Evolutionary conservation across 352 stramenopile genomes (phyloP).

Genomic region (Phytophthora pinifolia): DNA sequence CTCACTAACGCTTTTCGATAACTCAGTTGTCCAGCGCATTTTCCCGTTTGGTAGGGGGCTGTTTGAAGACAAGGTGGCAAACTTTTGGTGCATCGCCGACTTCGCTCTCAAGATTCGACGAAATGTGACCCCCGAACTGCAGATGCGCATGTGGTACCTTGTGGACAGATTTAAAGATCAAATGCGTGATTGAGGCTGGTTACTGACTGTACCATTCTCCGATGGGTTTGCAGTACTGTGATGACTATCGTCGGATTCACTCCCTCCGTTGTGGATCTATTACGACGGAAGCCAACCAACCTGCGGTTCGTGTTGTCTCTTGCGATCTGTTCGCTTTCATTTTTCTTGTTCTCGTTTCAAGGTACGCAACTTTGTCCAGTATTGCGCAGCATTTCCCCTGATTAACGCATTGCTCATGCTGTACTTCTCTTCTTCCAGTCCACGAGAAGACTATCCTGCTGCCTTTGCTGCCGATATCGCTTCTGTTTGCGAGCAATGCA

Average conservation of each 20-base stretch:
- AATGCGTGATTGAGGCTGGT: neutral
- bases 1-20: conserved; percentile 2
- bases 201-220: conserved; percentile 13
- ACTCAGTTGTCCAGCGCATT: conserved; percentile 88
- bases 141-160: conserved; percentile 76
- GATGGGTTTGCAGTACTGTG: conserved; percentile 41
- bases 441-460: conserved; percentile 97
- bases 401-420: conserved; percentile 2
- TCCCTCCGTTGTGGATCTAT: conserved; percentile 76
- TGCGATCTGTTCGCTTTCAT: conserved; percentile 88
- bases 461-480: conserved; percentile 88
- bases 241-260: conserved; percentile 87
- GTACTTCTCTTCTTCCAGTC: conserved; percentile 50
- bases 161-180: neutral
- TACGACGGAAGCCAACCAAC: conserved; percentile 66
- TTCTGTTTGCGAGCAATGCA: conserved; percentile 70
- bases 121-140: conserved; percentile 43
- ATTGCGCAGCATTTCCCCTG: neutral
- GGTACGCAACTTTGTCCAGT: conserved; percentile 24
- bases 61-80: conserved; percentile 98
- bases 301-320: conserved; percentile 83
- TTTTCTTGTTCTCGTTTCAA: conserved; percentile 98
- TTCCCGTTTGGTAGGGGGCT: conserved; percentile 96
- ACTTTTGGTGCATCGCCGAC: conserved; percentile 95
- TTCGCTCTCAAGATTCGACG: conserved; percentile 73